Conservation (phyloP, 108 stramenopile genomes). For the Fistulifera pelliculosa region DNA sequence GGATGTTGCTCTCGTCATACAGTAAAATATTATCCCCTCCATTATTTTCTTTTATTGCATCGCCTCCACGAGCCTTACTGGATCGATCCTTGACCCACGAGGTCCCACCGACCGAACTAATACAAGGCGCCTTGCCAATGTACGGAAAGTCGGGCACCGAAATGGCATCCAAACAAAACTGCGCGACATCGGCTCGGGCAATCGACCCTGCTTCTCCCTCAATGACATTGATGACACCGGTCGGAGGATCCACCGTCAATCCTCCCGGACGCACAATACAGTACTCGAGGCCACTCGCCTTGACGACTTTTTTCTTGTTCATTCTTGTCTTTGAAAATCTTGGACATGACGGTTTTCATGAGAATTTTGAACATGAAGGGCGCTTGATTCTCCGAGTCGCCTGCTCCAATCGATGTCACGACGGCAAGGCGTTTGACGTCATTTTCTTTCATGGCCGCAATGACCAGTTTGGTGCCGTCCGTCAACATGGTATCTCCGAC, state of each 20-base stretch:
- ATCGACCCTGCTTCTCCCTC: constrained; percentile 93
- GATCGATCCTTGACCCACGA: constrained; percentile 90
- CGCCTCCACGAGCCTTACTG: constrained; percentile 58
- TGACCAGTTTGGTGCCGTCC: constrained; percentile 85
- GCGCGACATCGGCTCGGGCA: constrained; percentile 93
- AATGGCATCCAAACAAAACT: constrained; percentile 92
- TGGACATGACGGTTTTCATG: constrained; percentile 96
- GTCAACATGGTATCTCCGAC: constrained; percentile 94
- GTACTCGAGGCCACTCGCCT: constrained; percentile 80
- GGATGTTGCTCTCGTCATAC: too few relatives aligned
- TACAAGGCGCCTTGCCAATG: constrained; percentile 88
- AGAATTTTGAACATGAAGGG: constrained; percentile 90
- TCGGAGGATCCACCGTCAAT: constrained; percentile 89
- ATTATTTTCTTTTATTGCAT: background rate
- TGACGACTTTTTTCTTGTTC: constrained; percentile 88
- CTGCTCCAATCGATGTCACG: constrained; percentile 94
- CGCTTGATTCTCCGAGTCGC: constrained; percentile 91
- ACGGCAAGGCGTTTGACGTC: constrained; percentile 86
- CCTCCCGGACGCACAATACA: constrained; percentile 95
- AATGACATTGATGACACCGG: constrained; percentile 96
- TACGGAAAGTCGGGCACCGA: constrained; percentile 84
- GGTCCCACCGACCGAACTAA: constrained; percentile 92
- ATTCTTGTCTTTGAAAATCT: constrained; percentile 96
- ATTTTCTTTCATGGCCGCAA: constrained; percentile 88
- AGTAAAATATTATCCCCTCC: background rate